Evolutionary conservation across 202 grass and related monocot genomes (phyloP), one percentile per base, ranked within the genome.

Genomic region (Alloteropsis angusta): DNA sequence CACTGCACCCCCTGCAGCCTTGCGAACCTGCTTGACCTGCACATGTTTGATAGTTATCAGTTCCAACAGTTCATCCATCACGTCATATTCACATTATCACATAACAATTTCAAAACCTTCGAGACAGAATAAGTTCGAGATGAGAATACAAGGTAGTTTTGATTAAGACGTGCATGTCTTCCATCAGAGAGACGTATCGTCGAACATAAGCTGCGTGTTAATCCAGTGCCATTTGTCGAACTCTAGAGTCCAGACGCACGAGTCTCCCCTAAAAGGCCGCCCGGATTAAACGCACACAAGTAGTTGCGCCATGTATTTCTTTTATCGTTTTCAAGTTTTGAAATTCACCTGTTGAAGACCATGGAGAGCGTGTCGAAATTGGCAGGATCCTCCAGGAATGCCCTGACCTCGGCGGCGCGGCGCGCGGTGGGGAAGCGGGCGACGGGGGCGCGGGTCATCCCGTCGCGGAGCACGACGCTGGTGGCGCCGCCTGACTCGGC

Each of bases 1-100:
- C 96, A 95, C 28, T 88, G 90, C 70, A 99, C 79, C 1, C 82
- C 58, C 81, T 96, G 92, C 32, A 99, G 80, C 58, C 86, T 93
- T n/a, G 75, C 90, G 79, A 99, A 99, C 85, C 92, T 94, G 76
- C 88, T 98, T 16, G 95, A 94, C 83, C 95, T 97, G 80, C 57
- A 77, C 80, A 56, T 2, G 65, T 72, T 87, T 72, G 41, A 81
- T n/a, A 60, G 80, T 86, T 2, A 18, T 50, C 18, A 52, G 38
- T 69, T 73, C 37, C 39, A 70, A 68, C 12, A 69, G 57, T 61
- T 60, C 44, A 62, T 49, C 62, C 10, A 78, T 21, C 25, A 46
- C 7, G 42, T 72, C 49, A 47, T 75, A 55, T 18, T 54, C 57
- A 55, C 68, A 74, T 54, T 6, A 12, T 23, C 7, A 37, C 23